Evolutionary conservation across 75 land plant genomes (phyloP).

Genomic region (Larix kaempferi): DNA sequence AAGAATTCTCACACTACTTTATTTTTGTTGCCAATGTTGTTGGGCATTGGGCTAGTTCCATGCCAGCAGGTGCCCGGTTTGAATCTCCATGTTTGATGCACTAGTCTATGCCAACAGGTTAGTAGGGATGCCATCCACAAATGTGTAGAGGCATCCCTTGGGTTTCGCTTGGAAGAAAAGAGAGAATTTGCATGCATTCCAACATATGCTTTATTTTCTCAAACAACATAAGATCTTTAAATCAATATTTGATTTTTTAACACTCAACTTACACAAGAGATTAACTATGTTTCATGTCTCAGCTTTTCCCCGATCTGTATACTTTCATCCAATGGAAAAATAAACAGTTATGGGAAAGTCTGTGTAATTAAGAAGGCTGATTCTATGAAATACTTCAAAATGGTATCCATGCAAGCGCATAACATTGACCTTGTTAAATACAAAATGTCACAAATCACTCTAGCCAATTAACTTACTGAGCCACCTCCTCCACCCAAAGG

Average conservation of each 20-base stretch:
- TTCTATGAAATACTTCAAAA: background rate
- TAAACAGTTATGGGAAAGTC: background rate
- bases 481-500: slow-evolving; percentile 88
- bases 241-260: background rate
- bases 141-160: too few species aligned
- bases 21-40: too few species aligned
- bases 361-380: background rate
- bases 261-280: background rate
- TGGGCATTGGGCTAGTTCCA: too few species aligned
- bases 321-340: too few species aligned
- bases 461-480: slow-evolving; percentile 43
- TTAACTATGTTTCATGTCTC: too few species aligned
- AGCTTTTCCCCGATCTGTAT: too few species aligned
- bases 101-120: too few species aligned
- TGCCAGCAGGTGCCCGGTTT: too few species aligned
- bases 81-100: too few species aligned
- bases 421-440: background rate
- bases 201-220: background rate
- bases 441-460: background rate
- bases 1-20: too few species aligned
- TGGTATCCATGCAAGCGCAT: background rate
- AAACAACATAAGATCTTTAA: background rate
- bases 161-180: too few species aligned
- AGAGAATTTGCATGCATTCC: background rate
- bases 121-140: too few species aligned